Base-by-base conservation (phyloP, 2,329 filamentous ascomycete species). In the Septoria linicola region DNA sequence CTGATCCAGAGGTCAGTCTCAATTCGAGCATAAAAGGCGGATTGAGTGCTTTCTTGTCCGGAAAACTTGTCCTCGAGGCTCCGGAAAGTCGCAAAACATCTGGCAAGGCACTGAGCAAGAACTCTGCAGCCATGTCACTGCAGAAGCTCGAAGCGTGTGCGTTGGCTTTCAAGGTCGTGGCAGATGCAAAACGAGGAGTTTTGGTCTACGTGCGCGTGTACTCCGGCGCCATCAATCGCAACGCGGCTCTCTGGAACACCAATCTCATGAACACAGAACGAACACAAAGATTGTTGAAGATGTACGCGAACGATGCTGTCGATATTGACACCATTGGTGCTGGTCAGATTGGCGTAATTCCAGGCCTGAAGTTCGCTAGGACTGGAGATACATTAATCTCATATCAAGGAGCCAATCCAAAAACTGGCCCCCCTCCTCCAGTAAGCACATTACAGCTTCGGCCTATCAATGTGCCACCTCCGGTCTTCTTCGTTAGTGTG, bases 401-500 rank as follows among this genome's bases (percentile, higher is more conserved):
- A 1, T 89, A 89, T 60, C 76, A 80, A 19, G 81, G 81, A 5
- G 74, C 78, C 36, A 83, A 78, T 51, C 72, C 76, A 8, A 80
- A 82, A 66, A 80, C 80, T 5, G 79, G 81, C 0, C 84, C 89
- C 1, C 82, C 87, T 14, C 79, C 83, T 13, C 79, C 82, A 1
- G 73, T 96, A 41, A 83, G 85, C 42, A 84, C 80, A 13, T 74
- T 97, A 13, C 90, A 96, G 65, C 81, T 99, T 30, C 83, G 89
- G 13, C 89, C 93, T 0, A 93, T 95, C 21, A 81, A 88, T 53
- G 88, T 96, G 0, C 92, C 93, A 0, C 90, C 93, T 0, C 90
- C 93, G 0, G 93, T 99, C 0, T 96, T 96, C 65, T 99, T 97
- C 69, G 85, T 95, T n/a, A 89, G 91, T 54, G 84, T 97, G 21